Conservation (phyloP, 163 green algal genomes). For the Coccomyxa subellipsoidea region DNA sequence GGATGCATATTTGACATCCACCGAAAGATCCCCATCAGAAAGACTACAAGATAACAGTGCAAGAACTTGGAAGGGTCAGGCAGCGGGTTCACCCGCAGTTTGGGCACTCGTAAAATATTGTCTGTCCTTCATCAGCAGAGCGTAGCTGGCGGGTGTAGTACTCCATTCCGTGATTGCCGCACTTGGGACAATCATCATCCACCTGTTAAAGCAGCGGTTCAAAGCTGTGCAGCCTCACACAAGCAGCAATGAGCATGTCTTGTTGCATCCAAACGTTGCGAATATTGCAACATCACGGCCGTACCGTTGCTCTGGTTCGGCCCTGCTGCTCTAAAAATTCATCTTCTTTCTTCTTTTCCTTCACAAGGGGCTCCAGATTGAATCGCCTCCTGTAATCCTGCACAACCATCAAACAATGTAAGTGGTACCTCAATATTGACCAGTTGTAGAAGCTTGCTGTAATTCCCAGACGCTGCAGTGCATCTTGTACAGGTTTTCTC, state of each 20-base stretch:
- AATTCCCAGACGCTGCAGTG: background rate
- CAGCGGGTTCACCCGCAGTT: background rate
- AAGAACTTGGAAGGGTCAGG: no score
- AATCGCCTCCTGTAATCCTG: constrained; percentile 62
- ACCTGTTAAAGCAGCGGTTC: constrained; percentile 37
- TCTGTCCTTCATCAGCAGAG: constrained; percentile 87
- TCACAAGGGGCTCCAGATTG: constrained; percentile 73
- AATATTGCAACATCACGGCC: background rate
- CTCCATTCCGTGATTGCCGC: constrained; percentile 70
- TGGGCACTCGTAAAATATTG: constrained; percentile 88
- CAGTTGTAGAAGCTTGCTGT: background rate
- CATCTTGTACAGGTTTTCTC: background rate
- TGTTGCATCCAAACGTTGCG: background rate
- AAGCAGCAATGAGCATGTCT: background rate
- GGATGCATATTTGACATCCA: no score
- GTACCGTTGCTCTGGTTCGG: background rate
- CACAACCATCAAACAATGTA: constrained; percentile 19
- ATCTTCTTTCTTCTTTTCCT: constrained; percentile 46
- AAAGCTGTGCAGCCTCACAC: background rate
- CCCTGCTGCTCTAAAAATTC: constrained; percentile 44
- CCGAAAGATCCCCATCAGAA: no score
- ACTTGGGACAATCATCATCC: constrained; percentile 84
- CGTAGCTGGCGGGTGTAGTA: constrained; percentile 95
- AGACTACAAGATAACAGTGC: no score
- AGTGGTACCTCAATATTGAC: constrained; percentile 23